phyloP scores from a whole-genome alignment of 2,329 filamentous ascomycete species.

The Seiridium unicorne region DNA sequence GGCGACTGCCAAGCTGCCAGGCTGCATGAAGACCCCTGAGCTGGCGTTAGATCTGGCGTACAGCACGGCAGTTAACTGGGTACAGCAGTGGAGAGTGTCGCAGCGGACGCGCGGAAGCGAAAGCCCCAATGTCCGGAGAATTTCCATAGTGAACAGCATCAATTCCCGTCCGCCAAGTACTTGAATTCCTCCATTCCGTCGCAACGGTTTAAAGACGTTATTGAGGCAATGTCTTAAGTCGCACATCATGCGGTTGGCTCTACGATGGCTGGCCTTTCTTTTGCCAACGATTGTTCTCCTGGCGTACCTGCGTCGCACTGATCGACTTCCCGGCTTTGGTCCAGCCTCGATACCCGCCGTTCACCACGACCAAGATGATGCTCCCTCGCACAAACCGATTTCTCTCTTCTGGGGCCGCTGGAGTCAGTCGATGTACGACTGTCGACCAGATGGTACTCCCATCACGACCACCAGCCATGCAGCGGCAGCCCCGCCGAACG shows the following conservation, averaged over 20 bases:
- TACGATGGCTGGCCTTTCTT: conserved; percentile 9
- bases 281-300: neutral
- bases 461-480: neutral
- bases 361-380: neutral
- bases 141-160: neutral
- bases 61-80: neutral
- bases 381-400: neutral
- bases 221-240: conserved; percentile 2
- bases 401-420: conserved; percentile 8
- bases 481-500: neutral
- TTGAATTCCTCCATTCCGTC: neutral
- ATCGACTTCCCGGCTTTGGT: neutral
- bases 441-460: neutral
- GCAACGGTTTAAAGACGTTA: neutral
- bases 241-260: conserved; percentile 6
- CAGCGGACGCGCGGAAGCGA: neutral
- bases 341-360: neutral
- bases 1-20: too few relatives aligned
- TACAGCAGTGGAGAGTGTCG: neutral
- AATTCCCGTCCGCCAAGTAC: too few relatives aligned
- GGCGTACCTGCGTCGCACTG: neutral
- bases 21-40: neutral
- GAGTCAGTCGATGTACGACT: conserved; percentile 5
- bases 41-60: neutral
- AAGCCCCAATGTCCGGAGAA: neutral